These are phyloP conservation scores for Tympanopsis confertula DNA, from an alignment of 2,329 filamentous ascomycete genomes.

Conservation along the genomic window DNA sequence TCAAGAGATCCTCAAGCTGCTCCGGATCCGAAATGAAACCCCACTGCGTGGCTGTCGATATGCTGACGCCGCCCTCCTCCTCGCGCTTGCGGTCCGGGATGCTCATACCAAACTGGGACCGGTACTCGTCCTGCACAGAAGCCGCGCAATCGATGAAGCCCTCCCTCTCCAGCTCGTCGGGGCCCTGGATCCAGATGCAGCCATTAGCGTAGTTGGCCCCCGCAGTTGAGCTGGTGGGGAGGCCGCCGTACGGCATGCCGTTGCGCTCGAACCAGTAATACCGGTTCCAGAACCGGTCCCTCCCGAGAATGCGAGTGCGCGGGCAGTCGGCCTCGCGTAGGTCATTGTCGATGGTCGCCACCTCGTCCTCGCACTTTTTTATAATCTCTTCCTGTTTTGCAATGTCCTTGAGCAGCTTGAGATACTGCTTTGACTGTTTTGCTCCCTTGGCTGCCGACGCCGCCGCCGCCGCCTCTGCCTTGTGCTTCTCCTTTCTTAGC, in stretches of 20 bases:
- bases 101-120: slow-evolving; percentile 66
- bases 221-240: slow-evolving; percentile 79
- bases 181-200: slow-evolving; percentile 91
- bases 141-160: slow-evolving; percentile 72
- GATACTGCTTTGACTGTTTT: slow-evolving; percentile 77
- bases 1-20: slow-evolving; percentile 66
- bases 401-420: slow-evolving; percentile 78
- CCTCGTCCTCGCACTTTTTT: slow-evolving; percentile 72
- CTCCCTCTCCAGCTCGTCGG: slow-evolving; percentile 73
- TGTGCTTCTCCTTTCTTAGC: slow-evolving; percentile 56
- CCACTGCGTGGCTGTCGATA: slow-evolving; percentile 73
- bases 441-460: slow-evolving; percentile 56
- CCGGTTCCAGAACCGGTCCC: slow-evolving; percentile 93
- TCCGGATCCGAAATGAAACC: slow-evolving; percentile 78
- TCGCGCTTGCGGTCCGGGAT: slow-evolving; percentile 72
- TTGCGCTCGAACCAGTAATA: slow-evolving; percentile 99
- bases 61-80: slow-evolving; percentile 74
- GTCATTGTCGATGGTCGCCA: slow-evolving; percentile 78
- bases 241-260: slow-evolving; percentile 86
- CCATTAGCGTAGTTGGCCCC: slow-evolving; percentile 85
- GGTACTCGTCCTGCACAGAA: slow-evolving; percentile 65
- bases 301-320: slow-evolving; percentile 76
- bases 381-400: slow-evolving; percentile 75
- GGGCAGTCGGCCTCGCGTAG: slow-evolving; percentile 88
- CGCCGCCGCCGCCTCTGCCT: slow-evolving; percentile 42